Evolutionary conservation across 108 stramenopile genomes (phyloP), one percentile per base, ranked within the genome.

Genomic region (Seminavis robusta): DNA sequence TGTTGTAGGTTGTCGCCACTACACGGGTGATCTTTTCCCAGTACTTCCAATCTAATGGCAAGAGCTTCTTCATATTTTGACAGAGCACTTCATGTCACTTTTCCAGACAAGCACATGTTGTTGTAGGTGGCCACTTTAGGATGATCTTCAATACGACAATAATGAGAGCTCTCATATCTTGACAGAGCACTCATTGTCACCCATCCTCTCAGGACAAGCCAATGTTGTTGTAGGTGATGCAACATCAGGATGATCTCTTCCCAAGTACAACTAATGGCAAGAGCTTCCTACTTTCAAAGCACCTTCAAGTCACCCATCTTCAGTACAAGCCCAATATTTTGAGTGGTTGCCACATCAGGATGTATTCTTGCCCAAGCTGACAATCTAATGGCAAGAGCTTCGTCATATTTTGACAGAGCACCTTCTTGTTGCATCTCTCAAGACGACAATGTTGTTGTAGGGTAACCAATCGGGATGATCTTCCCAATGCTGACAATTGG

Each of bases 191-290:
- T 44, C 38, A 28, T 70, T 29, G 0, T 66, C 27, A 15, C 46
- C 42, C 21, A 39, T 30, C 19, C 4, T 1, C 15, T 39, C 21
- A 23, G 48, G 66, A 8, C 10, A 51, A 41, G 4, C 62, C 74
- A 40, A 76, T 65, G 25, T 50, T 41, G n/a, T 76, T 47, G 36
- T 61, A 40, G 7, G 64, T 61, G 41, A 56, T 31, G 74, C 74
- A 47, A 67, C 69, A 21, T 47, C 46, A 15, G 74, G 69, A 39
- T 76, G 68, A 32, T 63, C 47, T 2, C 37, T 17, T 2, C 63
- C 59, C 8, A 71, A 8, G 15, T 52, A 30, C 33, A 45, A 42
- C 34, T 49, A 19, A 76, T 62, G 5, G 28, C 43, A 15, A 76
- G 43, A 3, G 68, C 54, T 41, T 76, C 67, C 29, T 59, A 43